Percentiles rank a stretch among this genome's conserved stretches.
These are phyloP conservation scores for Termitomyces sp. DNA, from an alignment of 768 basidiomycete species.

Conservation along the genomic window DNA sequence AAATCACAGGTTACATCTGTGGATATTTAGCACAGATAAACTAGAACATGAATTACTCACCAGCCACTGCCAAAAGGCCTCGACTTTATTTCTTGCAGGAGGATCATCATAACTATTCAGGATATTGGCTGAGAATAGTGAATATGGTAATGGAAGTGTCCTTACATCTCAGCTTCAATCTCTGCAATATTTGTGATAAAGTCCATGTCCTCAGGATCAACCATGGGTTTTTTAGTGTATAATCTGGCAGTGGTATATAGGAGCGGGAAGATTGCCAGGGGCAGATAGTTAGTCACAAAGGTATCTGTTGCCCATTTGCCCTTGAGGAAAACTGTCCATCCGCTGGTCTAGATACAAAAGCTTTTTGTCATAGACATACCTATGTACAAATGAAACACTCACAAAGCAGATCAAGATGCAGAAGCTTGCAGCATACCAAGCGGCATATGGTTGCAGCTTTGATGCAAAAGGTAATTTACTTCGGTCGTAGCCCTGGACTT, in stretches of 20 bases:
- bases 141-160: slow-evolving; percentile 5
- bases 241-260: slow-evolving; percentile 60
- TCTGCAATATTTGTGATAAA: slow-evolving; percentile 67
- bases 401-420: slow-evolving; percentile 58
- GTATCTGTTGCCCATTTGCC: slow-evolving; percentile 42
- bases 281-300: slow-evolving; percentile 87
- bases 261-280: slow-evolving; percentile 66
- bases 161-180: slow-evolving; percentile 60
- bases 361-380: background rate
- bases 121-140: background rate
- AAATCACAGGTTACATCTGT: background rate
- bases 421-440: slow-evolving; percentile 46
- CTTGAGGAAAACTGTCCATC: slow-evolving; percentile 37
- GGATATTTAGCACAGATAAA: background rate
- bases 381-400: slow-evolving; percentile 20
- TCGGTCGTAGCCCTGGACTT: slow-evolving; percentile 75
- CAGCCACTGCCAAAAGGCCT: slow-evolving; percentile 77
- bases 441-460: slow-evolving; percentile 66
- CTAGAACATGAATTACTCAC: slow-evolving; percentile 37
- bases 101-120: slow-evolving; percentile 54
- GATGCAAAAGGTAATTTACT: slow-evolving; percentile 64
- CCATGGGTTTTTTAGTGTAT: slow-evolving; percentile 40
- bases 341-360: slow-evolving; percentile 30
- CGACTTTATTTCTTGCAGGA: slow-evolving; percentile 60
- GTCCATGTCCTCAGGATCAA: slow-evolving; percentile 72